phyloP scores from a whole-genome alignment of 257 asterid genomes.

The Solanum sitiens region DNA sequence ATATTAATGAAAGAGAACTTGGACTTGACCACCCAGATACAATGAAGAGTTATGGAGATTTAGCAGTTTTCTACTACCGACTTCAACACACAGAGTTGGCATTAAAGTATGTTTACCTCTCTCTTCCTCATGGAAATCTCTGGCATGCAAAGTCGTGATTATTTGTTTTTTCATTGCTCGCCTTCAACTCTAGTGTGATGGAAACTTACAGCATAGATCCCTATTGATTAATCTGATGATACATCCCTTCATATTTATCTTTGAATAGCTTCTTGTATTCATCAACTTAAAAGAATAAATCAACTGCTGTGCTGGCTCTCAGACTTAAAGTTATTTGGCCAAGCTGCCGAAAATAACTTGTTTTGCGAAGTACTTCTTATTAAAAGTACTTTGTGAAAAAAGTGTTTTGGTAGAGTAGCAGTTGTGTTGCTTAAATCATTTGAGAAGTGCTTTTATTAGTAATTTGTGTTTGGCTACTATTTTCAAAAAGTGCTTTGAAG shows the following conservation, averaged over 20 bases:
- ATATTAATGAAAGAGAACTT: conserved; percentile 93
- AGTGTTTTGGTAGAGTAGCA: neutral
- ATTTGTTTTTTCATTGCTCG: neutral
- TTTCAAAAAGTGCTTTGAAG: neutral
- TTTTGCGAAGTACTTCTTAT: neutral
- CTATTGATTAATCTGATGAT: neutral
- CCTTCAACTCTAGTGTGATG: neutral
- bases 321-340: neutral
- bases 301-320: neutral
- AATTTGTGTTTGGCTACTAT: neutral
- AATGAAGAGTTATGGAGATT: conserved; percentile 99
- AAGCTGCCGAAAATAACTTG: neutral
- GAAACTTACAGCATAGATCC: neutral
- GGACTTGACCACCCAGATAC: conserved; percentile 99
- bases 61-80: conserved; percentile 94
- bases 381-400: neutral
- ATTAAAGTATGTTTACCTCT: conserved; percentile 51
- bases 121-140: neutral
- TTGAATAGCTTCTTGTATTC: conserved; percentile 4
- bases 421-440: neutral
- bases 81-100: conserved; percentile 98
- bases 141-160: neutral
- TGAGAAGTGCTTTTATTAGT: too few species aligned
- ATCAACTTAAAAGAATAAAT: neutral
- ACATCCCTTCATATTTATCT: neutral